Base-by-base conservation (phyloP, 2,329 filamentous ascomycete genomes). In the Fusarium kyushuense region DNA sequence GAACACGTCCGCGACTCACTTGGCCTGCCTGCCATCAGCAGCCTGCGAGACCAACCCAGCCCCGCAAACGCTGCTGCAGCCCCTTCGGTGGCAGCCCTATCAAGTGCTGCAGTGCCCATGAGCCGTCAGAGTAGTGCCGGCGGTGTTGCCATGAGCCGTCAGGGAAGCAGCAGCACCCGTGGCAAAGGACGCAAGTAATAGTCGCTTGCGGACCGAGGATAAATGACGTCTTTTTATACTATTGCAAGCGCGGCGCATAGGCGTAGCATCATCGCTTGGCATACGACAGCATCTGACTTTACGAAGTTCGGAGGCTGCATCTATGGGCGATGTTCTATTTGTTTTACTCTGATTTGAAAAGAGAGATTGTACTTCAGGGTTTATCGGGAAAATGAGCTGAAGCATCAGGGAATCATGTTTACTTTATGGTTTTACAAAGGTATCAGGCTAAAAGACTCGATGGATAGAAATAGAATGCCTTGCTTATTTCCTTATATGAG, bases 101-200 rank as follows among this genome's bases (percentile, higher is more conserved):
- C 74, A 5, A 74, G 77, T 27, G 78, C 78, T 0, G 82, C 80
- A 0, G 79, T 79, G 16, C 82, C 85, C 2, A 87, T 87, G 84
- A 87, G 85, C 70, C 83, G 84, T 36, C 84, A 85, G 74, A 87
- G 83, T 76, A 87, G 84, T 54, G 78, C 84, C 6, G 84, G 85
- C 25, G 86, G 86, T 41, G 83, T 83, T 32, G 79, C 84, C 14
- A 88, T 88, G 86, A 88, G 85, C 67, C 80, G 86, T 23, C 83
- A 85, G 72, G 84, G 83, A 30, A 84, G 82, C 49, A 78, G 82
- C 43, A 86, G 84, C 65, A 82, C 81, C 23, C 80, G 85, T 52
- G 85, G 84, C 48, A 82, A 82, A 73, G 75, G 79, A 51, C 77
- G 80, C 52, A 79, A 80, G 71, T 76, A 73, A 52, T 79, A 73